Base-by-base conservation (phyloP, 441 rosid species). In the Adansonia madagascariensis region DNA sequence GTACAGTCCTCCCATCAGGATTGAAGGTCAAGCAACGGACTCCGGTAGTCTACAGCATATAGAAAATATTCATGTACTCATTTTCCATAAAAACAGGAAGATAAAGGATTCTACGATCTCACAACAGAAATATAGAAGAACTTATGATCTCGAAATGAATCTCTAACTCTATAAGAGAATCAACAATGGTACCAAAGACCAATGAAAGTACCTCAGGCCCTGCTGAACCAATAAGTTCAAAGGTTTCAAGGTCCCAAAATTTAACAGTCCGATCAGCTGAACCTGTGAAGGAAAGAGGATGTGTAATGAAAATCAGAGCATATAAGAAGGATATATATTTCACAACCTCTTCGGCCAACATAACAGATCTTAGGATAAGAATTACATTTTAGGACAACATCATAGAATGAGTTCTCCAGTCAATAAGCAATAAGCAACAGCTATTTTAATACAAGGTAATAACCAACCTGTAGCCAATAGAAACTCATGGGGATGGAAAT, bases 211-310 rank as follows among this genome's bases (percentile, higher is more conserved):
- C 99, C 99, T 94, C 98, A 46, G 95, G 90, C 77, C 94, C 98
- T 76, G 95, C 92, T 73, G 98, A 89, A 82, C 95, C 98, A 78
- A 94, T 94, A 56, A 93, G 89, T 88, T 97, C 99, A 78, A 97
- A 97, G 75, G 98, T 93, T 84, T 94, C 99, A 73, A 97, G 98
- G 86, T 97, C 99, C 98, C 98, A 97, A 82, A 91, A 97, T 86
- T 94, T 97, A 27, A 97, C 95, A 69, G 99, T 97, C 87, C 94
- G 91, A 81, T 97, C 99, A 83, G 99, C 91, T 79, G 99, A 97
- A 84, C 99, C 99, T 97, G 80, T 39, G 35, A 77, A 18, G 73
- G 73, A 41, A 50, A 73, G 70, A 50, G 35, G 55, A 67, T 47
- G n/a, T n/a, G 64, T 18, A 55, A 57, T 35, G 11, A 66, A 77